Percentiles rank a stretch among this genome's conserved stretches.
phyloP scores from a whole-genome alignment of 78 protist genomes.

The Cavenderia fasciculata region DNA sequence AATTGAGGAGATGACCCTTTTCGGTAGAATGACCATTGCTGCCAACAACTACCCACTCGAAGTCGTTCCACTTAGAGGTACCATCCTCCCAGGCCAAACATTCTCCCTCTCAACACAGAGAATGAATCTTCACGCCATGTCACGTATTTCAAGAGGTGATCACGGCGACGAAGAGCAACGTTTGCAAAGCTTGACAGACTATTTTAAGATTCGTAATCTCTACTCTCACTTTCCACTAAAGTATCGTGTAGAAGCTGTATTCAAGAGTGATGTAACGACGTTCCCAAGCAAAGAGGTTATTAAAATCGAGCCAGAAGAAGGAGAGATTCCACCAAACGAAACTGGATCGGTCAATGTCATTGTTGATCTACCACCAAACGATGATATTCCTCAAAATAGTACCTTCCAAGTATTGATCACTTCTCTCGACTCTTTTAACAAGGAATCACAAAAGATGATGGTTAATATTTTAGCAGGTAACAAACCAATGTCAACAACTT shows the following conservation, averaged over 20 bases:
- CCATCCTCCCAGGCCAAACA: slow-evolving; percentile 38
- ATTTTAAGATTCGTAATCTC: slow-evolving; percentile 51
- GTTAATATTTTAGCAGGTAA: slow-evolving; percentile 34
- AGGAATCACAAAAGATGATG: slow-evolving; percentile 42
- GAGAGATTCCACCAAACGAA: slow-evolving; percentile 62
- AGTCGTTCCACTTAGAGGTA: slow-evolving; percentile 25
- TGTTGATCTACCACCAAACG: background rate
- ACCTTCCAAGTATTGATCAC: slow-evolving; percentile 11
- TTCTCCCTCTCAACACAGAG: slow-evolving; percentile 24
- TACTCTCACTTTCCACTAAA: slow-evolving; percentile 12
- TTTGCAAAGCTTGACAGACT: slow-evolving; percentile 1
- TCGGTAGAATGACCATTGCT: slow-evolving; percentile 42
- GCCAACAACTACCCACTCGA: slow-evolving; percentile 53
- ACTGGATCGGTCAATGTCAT: slow-evolving; percentile 1
- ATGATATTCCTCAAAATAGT: slow-evolving; percentile 50
- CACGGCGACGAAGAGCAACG: slow-evolving; percentile 22
- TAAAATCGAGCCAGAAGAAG: slow-evolving; percentile 8
- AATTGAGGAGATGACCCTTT: slow-evolving; percentile 10
- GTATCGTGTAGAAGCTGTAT: slow-evolving; percentile 8
- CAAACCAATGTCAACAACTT: slow-evolving; percentile 25
- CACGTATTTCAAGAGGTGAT: slow-evolving; percentile 44
- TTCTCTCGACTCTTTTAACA: slow-evolving; percentile 27
- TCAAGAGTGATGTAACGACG: background rate
- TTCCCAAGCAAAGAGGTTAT: background rate
- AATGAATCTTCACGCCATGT: slow-evolving; percentile 38